These are phyloP conservation scores for Trichomonas gallinae DNA, from an alignment of 208 protist genomes.

Conservation along the genomic window DNA sequence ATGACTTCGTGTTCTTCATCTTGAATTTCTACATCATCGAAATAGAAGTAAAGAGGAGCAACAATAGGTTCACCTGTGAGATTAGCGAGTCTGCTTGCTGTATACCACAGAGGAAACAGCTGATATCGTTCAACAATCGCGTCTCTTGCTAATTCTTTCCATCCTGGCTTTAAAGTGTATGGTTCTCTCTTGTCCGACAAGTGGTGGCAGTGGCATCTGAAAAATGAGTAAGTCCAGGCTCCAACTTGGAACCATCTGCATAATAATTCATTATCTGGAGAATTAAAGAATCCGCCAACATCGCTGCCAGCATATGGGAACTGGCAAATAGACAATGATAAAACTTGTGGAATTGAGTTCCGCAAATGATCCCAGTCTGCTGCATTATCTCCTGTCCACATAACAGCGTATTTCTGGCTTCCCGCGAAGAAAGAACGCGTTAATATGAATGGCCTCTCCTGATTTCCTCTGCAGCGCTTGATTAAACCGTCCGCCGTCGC, in stretches of 20 bases:
- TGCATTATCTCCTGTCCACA: constrained; percentile 95
- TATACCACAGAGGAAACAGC: constrained; percentile 87
- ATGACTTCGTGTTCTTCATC: constrained; percentile 63
- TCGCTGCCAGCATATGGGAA: constrained; percentile 81
- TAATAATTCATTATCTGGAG: constrained; percentile 73
- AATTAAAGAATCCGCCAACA: constrained; percentile 92
- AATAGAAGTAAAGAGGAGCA: constrained; percentile 75
- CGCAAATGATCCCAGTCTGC: constrained; percentile 80
- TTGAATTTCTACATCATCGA: constrained; percentile 47
- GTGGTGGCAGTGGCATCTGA: constrained; percentile 81
- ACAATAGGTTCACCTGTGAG: constrained; percentile 65
- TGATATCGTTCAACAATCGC: constrained; percentile 57
- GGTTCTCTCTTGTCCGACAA: constrained; percentile 89
- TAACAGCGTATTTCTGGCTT: constrained; percentile 77
- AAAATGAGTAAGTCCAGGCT: constrained; percentile 83
- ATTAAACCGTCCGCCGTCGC: constrained; percentile 58
- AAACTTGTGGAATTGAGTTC: constrained; percentile 72
- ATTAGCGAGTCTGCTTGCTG: constrained; percentile 65
- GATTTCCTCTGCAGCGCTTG: constrained; percentile 35
- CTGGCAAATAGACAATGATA: constrained; percentile 75
- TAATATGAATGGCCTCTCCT: constrained; percentile 86
- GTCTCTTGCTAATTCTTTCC: constrained; percentile 30
- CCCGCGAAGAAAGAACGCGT: constrained; percentile 93
- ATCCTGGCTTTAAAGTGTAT: constrained; percentile 67
- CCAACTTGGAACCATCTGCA: constrained; percentile 87